A percentile compares a stretch with the other conserved stretches of the same genome.
These are phyloP conservation scores for Withania somnifera DNA, from an alignment of 305 asterid genomes.

Conservation along the genomic window DNA sequence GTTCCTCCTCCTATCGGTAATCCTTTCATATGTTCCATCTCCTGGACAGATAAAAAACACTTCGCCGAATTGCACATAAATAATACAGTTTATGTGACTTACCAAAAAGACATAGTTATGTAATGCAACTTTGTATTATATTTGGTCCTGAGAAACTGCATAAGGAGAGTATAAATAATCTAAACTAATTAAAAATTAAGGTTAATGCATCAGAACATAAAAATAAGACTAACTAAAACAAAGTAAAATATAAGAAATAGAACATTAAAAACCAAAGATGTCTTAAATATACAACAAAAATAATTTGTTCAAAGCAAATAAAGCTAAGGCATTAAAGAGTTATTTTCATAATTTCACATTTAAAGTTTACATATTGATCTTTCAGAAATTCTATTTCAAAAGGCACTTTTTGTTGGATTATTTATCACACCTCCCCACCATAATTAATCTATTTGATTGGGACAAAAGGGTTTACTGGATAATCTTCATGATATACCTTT, in stretches of 20 bases:
- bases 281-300: not conserved
- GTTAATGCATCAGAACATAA: not conserved
- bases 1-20: not conserved
- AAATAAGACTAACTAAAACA: not conserved
- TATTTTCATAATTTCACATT: not conserved
- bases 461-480: not conserved
- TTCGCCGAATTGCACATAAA: not conserved
- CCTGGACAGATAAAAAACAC: not conserved
- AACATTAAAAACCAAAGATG: not conserved
- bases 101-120: not conserved
- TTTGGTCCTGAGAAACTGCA: not conserved
- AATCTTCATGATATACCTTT: not conserved
- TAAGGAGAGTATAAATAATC: not conserved
- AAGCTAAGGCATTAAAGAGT: not conserved
- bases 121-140: not conserved
- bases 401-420: not conserved
- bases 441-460: not conserved
- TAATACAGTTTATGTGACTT: not conserved
- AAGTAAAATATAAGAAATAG: not conserved
- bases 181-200: not conserved
- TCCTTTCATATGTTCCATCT: not conserved
- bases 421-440: not conserved
- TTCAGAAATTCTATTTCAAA: not conserved
- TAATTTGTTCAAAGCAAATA: not conserved
- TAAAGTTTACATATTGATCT: not conserved